Base-by-base conservation (phyloP, 2,329 filamentous ascomycete species). In the Fusarium cyanostomum region DNA sequence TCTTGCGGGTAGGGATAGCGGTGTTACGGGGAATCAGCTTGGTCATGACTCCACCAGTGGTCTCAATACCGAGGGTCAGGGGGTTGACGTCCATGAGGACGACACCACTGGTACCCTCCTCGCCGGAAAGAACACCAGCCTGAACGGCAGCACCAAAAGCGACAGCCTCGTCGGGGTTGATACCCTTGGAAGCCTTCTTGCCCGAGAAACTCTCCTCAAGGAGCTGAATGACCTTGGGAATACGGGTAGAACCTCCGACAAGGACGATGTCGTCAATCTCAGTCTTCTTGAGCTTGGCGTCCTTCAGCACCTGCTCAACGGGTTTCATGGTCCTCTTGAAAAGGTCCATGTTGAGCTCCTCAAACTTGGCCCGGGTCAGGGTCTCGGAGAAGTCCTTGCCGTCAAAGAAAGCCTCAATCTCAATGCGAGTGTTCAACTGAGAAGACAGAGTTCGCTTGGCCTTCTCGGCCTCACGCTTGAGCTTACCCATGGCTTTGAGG, bases 291-390 rank as follows among this genome's bases (percentile, higher is more conserved):
- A 97, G 86, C 86, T 97, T 97, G 78, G 94, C 93, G 72, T 98
- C 95, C 86, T 97, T 96, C 77, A 99, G 87, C 70, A 98, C 95
- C 86, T 97, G 94, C 84, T 98, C 93, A 70, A 98, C 95, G 56
- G 95, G 94, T 89, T 97, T 97, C 69, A 98, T 88, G 57, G 95
- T 98, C 88, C 95, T 96, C 90, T 97, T 97, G 90, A 98, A 98
- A 63, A 98, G 89, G 75, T 98, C 94, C 72, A 94, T 94, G 91
- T 98, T 98, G 73, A 98, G 88, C 83, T 98, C 94, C 84, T 99
- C 95, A 75, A 99, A 98, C 87, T 98, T 98, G 86, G 95, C 95
- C 73, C 94, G 92, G 79, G 94, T 97, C 50, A 99, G 88, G 64
- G 93, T 97, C 89, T 98, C 94, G 44, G 94, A 97, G 86, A 98